Evolutionary conservation across 306 rosid species (phyloP), one percentile per base, ranked within the genome.

Genomic region (Dalbergia cochinchinensis): DNA sequence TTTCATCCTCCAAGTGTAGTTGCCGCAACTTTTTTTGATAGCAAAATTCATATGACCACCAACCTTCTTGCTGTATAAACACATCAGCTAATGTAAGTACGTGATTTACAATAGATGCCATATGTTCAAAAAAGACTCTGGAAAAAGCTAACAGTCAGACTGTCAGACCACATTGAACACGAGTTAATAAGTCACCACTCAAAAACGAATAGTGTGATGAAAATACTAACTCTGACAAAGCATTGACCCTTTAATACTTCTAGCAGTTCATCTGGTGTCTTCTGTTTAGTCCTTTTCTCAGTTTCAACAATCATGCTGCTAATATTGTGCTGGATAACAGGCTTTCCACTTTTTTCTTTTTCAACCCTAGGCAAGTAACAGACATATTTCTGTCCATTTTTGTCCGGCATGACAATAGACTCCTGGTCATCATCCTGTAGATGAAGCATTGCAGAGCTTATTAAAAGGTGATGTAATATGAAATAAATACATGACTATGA

Each of bases 21-120:
- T 95, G 99, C 51, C 92, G 85, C 83, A 95, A 78, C 65, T 48
- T 83, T 86, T 84, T 85, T 72, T 90, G 94, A 85, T 93, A 91
- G 88, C 99, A 95, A 86, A 95, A 95, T 81, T 95, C 99, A 78
- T 95, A 95, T 33, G 96, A 78, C 99, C 99, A 95, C 99, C 99
- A 95, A 74, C 98, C 98, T 84, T 93, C 99, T 88, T 90, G 93
- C 99, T 95, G 98, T 96, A 82, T 55, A 73, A 69, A 60, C 73
- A 73, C 44, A 84, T 63, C 63, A 73, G 45, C 19, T 20, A 50
- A 81, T 8, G 73, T 81, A 22, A 80, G 82, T 34, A 78, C 76
- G 44, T 51, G 71, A 72, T 65, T 51, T 47, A 64, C 7, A 44
- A 57, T 50, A 72, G 34, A 78, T 34, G 55, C 22, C 42, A 55